Base-by-base conservation (phyloP, 768 basidiomycete species). In the Mycena albidolilacea region DNA sequence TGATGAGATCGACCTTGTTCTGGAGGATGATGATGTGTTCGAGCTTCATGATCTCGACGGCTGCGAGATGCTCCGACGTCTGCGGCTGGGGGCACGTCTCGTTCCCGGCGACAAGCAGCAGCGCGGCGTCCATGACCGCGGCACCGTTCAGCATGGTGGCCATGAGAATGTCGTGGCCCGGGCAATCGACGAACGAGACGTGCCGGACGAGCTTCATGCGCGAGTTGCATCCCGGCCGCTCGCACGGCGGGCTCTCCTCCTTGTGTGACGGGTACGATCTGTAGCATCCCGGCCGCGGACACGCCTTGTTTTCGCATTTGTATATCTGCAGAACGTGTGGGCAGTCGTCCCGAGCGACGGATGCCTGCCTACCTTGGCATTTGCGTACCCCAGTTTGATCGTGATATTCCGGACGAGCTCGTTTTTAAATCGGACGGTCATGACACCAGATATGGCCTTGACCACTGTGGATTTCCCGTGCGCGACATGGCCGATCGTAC, bases 131-230 rank as follows among this genome's bases (percentile, higher is more conserved):
- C 98, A 99, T 99, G 87, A 99, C 97, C 11, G 98, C 98, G 52
- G 98, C 98, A 83, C 97, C 98, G 89, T 99, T 99, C 77, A 99
- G 87, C 98, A 99, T 99, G 75, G 97, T 99, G 63, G 98, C 98
- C 98, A 99, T 99, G 83, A 99, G 92, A 92, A 99, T 99, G 83
- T 98, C 97, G 90, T 97, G 97, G 73, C 97, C 95, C 1, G 95
- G 96, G 78, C 94, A 96, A 83, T 99, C 98, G 80, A 99, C 98
- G 83, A 99, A 99, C 4, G 97, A 99, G 79, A 99, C 97, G 79
- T 99, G 98, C 76, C 97, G 93, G 75, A 98, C 80, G 76, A 99
- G 91, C 78, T 93, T 93, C 96, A 98, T 97, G 19, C 90, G 89
- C 68, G 92, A 91, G 48, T 92, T 93, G 84, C 98, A 99, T 72